These are phyloP conservation scores for Perkinsus olseni DNA, from an alignment of 169 alveolate genomes.

Conservation along the genomic window DNA sequence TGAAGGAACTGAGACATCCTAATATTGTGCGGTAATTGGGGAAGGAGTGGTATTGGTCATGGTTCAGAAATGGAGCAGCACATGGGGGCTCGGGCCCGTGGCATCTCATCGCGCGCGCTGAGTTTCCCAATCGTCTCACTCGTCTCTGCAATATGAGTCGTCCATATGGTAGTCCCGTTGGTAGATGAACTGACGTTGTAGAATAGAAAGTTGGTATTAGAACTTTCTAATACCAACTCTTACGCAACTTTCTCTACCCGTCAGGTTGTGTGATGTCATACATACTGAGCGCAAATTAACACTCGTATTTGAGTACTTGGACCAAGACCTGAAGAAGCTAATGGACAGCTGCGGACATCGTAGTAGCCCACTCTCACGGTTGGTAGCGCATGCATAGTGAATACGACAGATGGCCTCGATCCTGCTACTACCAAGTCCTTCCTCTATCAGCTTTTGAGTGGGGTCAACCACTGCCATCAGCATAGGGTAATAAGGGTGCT, in stretches of 20 bases:
- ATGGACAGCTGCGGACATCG: conserved; percentile 74
- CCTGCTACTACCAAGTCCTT: conserved; percentile 71
- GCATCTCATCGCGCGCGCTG: too few relatives aligned
- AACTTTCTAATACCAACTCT: not conserved
- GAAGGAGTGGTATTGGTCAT: too few relatives aligned
- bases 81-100: too few relatives aligned
- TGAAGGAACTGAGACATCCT: conserved; percentile 95
- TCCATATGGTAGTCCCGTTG: too few relatives aligned
- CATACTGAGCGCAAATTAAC: conserved; percentile 94
- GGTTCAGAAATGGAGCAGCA: too few relatives aligned
- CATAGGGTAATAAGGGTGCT: conserved; percentile 65
- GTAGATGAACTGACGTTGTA: too few relatives aligned
- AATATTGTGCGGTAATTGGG: conserved; percentile 73
- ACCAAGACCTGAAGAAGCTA: conserved; percentile 92
- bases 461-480: conserved; percentile 94
- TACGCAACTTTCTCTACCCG: conserved; percentile 14
- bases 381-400: not conserved
- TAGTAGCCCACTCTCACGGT: conserved; percentile 26
- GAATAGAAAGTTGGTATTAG: too few relatives aligned
- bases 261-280: conserved; percentile 89
- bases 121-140: too few relatives aligned
- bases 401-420: conserved; percentile 67
- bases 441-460: conserved; percentile 90
- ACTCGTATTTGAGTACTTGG: conserved; percentile 96
- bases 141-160: too few relatives aligned